Evolutionary conservation across 768 basidiomycete genomes (phyloP).

Genomic region (Lyophyllum semitale): DNA sequence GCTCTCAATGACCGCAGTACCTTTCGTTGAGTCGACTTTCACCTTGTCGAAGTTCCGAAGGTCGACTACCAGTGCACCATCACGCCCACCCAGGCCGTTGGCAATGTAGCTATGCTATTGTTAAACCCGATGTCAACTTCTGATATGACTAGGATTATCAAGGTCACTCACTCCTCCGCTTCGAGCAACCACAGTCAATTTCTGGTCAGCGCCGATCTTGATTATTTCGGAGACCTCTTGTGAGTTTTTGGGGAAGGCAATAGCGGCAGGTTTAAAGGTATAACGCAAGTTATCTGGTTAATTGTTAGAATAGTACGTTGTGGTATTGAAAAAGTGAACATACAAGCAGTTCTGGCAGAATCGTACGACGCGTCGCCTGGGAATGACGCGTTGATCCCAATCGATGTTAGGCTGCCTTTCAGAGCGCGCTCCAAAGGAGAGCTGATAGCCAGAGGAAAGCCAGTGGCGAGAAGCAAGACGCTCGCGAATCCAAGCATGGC

Average conservation of each 20-base stretch:
- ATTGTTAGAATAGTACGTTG: not conserved
- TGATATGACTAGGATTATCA: not conserved
- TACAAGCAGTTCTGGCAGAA: slow-evolving; percentile 20
- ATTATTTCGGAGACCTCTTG: slow-evolving; percentile 39
- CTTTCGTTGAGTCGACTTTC: slow-evolving; percentile 31
- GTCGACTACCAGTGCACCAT: slow-evolving; percentile 48
- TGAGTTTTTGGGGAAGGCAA: slow-evolving; percentile 35
- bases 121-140: not conserved
- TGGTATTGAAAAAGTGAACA: not conserved
- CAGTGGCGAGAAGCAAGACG: not conserved
- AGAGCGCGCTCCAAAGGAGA: too few species aligned
- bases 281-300: slow-evolving; percentile 43
- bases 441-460: not conserved
- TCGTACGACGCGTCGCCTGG: slow-evolving; percentile 21
- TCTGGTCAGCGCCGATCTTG: slow-evolving; percentile 29
- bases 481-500: not conserved
- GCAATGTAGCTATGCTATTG: slow-evolving; percentile 51
- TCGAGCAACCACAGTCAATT: slow-evolving; percentile 41
- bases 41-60: slow-evolving; percentile 42
- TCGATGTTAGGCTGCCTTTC: slow-evolving; percentile 9
- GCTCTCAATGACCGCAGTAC: slow-evolving; percentile 41
- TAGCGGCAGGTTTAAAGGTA: slow-evolving; percentile 36
- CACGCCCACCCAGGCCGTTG: slow-evolving; percentile 45
- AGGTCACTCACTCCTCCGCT: slow-evolving; percentile 43
- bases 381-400: slow-evolving; percentile 17